Conservation (phyloP, 176 grass and related monocot species). For the Leersia perrieri region DNA sequence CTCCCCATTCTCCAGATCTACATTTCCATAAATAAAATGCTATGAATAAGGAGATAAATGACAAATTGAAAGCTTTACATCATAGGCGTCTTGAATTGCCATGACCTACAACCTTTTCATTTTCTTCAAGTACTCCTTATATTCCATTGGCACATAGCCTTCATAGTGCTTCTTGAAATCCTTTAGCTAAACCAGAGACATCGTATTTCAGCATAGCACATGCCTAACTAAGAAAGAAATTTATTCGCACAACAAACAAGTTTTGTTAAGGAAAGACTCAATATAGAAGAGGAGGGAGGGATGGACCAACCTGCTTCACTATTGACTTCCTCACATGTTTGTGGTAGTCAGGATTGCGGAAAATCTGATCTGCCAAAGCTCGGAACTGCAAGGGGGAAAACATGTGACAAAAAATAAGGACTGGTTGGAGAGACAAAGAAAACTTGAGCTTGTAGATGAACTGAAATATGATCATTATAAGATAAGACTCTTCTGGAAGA, state of each 20-base stretch:
- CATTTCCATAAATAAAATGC: conserved; percentile 29
- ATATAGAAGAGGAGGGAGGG: conserved; percentile 14
- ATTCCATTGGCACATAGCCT: conserved; percentile 98
- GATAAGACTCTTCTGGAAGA: background rate
- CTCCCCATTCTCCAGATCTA: conserved; percentile 94
- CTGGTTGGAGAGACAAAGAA: background rate
- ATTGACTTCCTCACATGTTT: conserved; percentile 78
- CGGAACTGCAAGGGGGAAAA: conserved; percentile 61
- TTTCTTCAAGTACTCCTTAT: conserved; percentile 84
- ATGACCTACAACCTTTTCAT: conserved; percentile 84
- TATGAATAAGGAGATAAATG: conserved; percentile 22
- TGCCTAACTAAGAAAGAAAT: background rate
- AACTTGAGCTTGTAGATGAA: background rate
- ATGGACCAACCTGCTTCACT: conserved; percentile 65
- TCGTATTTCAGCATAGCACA: conserved; percentile 9
- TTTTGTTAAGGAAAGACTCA: background rate
- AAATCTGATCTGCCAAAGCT: conserved; percentile 98
- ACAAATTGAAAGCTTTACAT: conserved; percentile 7
- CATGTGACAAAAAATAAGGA: background rate
- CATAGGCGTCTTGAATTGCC: conserved; percentile 13
- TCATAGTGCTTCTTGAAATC: conserved; percentile 85
- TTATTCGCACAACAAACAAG: background rate
- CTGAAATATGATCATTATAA: background rate
- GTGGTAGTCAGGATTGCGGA: conserved; percentile 92
- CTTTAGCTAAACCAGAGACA: conserved; percentile 70